Base-by-base conservation (phyloP, 2,329 filamentous ascomycete species). In the Calonectria pseudoreteaudii region DNA sequence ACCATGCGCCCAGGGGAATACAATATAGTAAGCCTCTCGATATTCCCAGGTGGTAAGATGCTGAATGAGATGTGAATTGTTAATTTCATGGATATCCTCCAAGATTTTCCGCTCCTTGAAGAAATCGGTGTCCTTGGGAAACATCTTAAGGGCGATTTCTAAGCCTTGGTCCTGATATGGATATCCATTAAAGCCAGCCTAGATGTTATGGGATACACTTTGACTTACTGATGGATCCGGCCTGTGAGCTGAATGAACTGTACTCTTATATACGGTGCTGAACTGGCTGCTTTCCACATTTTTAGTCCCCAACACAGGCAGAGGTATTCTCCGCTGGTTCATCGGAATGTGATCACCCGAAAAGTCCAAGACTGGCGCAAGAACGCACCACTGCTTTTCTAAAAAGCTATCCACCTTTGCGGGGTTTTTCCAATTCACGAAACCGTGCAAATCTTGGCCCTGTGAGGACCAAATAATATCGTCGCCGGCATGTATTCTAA, bases 1-100 rank as follows among this genome's bases (percentile, higher is more conserved):
- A 0, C 76, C 75, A 1, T 70, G n/a, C 2, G 76, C 76, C 76
- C 75, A 78, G 1, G 76, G 76, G 36, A 78, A 78, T 14, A 78
- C 34, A 14, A 76, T 30, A 16, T 72, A 77, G n/a, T 34, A 76
- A 1, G 38, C 18, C 0, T 41, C 34, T 28, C 58, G 23, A 0
- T 71, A 72, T n/a, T 68, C 71, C 20, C 74, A 78, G 1, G 74
- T 70, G 6, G 75, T 68, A 1, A 78, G 66, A 8, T 66, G 6
- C 5, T 68, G 49, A 1, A 78, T 75, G 3, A 78, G 68, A 13
- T 78, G 76, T 6, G 36, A 5, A 14, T 78, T 74, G 0, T 70
- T n/a, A 2, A 78, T 66, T 1, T 38, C 3, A 4, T 72, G 72
- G 14, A 70, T 70, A 0, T 56, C 23, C 23, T 66, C 34, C 5